phyloP scores from a whole-genome alignment of 805 yeast genomes.

The Blastobotrys muscicola region DNA sequence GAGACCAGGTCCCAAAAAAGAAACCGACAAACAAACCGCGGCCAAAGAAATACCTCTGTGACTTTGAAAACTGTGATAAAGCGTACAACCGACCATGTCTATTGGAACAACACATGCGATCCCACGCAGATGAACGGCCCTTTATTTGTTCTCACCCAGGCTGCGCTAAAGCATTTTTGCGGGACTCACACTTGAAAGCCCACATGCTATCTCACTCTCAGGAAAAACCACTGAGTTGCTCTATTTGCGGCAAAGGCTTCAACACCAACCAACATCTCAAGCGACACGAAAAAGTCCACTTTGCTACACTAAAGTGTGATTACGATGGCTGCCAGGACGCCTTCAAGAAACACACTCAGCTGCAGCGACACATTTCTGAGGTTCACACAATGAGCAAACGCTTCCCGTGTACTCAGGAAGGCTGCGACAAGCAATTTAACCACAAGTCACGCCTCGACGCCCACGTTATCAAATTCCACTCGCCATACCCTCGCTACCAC shows the following conservation, averaged over 20 bases:
- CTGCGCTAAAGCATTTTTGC: constrained; percentile 58
- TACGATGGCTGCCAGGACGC: constrained; percentile 53
- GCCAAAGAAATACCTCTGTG: constrained; percentile 56
- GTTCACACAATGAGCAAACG: constrained; percentile 45
- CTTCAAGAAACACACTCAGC: constrained; percentile 66
- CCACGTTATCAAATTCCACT: constrained; percentile 61
- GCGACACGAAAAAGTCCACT: constrained; percentile 78
- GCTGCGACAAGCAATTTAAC: constrained; percentile 55
- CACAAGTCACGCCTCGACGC: constrained; percentile 56
- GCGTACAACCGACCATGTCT: constrained; percentile 74
- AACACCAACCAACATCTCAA: constrained; percentile 70
- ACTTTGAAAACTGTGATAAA: constrained; percentile 57
- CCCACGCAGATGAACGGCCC: constrained; percentile 74
- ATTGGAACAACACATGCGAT: constrained; percentile 67
- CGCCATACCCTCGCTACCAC: constrained; percentile 22
- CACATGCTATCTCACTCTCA: constrained; percentile 57
- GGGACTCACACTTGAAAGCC: constrained; percentile 72
- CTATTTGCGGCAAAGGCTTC: constrained; percentile 73
- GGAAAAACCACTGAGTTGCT: constrained; percentile 60
- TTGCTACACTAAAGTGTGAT: constrained; percentile 51
- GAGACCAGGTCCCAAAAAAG: constrained; percentile 9
- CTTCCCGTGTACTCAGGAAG: constrained; percentile 41
- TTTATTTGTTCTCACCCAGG: constrained; percentile 44
- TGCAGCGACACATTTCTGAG: constrained; percentile 59
- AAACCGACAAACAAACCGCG: constrained; percentile 27